A percentile compares a stretch with the other conserved stretches of the same genome.
Evolutionary conservation across 768 basidiomycete species (phyloP).

Genomic region (Suillus hirtellus): DNA sequence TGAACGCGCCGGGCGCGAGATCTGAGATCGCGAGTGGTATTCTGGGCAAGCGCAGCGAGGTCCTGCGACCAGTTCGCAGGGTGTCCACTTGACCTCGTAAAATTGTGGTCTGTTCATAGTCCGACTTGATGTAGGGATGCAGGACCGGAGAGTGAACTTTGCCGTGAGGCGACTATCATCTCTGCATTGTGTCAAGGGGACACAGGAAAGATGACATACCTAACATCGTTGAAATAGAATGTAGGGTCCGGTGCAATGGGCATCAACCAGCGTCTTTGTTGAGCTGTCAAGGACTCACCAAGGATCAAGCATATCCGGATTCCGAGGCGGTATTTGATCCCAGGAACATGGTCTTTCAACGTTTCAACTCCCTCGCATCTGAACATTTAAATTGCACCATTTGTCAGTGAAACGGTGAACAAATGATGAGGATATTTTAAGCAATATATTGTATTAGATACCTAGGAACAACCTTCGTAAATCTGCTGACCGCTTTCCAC

Average conservation of each 20-base stretch:
- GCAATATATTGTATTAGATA: no score
- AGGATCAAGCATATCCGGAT: no score
- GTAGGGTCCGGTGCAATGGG: not conserved
- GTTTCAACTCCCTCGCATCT: no score
- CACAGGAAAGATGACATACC: not conserved
- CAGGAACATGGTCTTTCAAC: no score
- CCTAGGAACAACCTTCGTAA: no score
- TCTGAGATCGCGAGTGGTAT: not conserved
- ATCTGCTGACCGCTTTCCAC: no score
- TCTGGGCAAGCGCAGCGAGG: not conserved
- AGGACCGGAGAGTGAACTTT: conserved; percentile 2
- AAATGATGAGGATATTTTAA: no score
- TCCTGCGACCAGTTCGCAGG: not conserved
- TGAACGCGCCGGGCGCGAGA: not conserved
- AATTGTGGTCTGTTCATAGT: conserved; percentile 3
- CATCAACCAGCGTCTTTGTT: no score
- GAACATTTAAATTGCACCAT: no score
- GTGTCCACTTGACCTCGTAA: not conserved
- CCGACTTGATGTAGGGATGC: conserved; percentile 3
- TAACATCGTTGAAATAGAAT: not conserved
- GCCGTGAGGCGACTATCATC: not conserved
- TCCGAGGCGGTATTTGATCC: no score
- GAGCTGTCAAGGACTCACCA: no score
- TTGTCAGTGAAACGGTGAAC: no score
- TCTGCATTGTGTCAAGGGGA: not conserved